Base-by-base conservation (phyloP, 805 yeast genomes). In the Cyberlindnera amylophila region DNA sequence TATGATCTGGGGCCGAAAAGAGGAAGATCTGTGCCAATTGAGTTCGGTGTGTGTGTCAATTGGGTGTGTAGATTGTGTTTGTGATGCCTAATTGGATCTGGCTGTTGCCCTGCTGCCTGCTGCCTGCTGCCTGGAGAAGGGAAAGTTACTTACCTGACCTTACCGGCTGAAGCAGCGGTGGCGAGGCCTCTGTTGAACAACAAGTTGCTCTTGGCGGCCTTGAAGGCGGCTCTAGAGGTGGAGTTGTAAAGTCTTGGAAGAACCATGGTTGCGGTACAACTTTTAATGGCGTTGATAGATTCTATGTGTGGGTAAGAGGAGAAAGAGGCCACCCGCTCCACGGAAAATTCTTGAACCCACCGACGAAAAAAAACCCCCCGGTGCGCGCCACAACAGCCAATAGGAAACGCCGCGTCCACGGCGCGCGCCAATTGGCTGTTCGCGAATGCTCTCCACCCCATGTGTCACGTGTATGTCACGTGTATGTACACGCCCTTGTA, bases 121-220 rank as follows among this genome's bases (percentile, higher is more conserved):
- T n/a, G n/a, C n/a, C n/a, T n/a, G n/a, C n/a, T n/a, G n/a, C n/a
- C n/a, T n/a, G n/a, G n/a, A n/a, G n/a, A n/a, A n/a, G 11, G 23
- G 24, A 17, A 18, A 17, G n/a, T 17, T 6, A 82, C 90, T 69
- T 81, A 83, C 90, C 86, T 86, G 64, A 88, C 88, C 70, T 85
- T 83, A 79, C 96, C 96, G 63, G 74, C 66, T 62, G 85, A 78
- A 57, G 88, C 82, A 64, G 87, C 84, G 62, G 88, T 75, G 57
- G 90, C 89, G 70, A 82, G 72, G 69, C 81, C 78, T 72, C 87
- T 82, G 74, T 71, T 72, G 71, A 83, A 79, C 55, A 69, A 55
- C 68, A 82, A 75, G 75, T 82, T 82, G 67, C 89, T 87, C 77
- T 81, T 85, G 63, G 89, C 95, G 61, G 91, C 90, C 71, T 81